Base-by-base conservation (phyloP, 805 yeast genomes). In the Myxozyma udenii region DNA sequence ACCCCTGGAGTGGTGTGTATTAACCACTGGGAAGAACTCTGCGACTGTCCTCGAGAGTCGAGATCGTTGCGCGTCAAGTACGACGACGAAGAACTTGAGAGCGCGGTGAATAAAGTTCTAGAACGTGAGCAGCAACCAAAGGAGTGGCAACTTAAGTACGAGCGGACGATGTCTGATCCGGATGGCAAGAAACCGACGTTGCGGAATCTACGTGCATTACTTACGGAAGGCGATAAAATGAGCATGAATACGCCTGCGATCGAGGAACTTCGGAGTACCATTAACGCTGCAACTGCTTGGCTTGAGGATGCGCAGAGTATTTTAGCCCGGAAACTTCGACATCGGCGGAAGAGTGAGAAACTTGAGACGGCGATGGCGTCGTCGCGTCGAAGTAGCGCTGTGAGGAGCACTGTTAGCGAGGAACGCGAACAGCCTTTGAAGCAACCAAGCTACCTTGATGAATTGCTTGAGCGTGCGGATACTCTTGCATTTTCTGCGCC, bases 171-270 rank as follows among this genome's bases (percentile, higher is more conserved):
- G 65, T 46, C 62, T 0, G 40, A 39, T 21, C 16, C 42, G 22
- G 68, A 68, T 1, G 70, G 74, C 47, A 64, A 73, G 2, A 74
- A 73, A 9, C 78, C 85, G 1, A 60, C 80, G 1, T 65, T 82
- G 37, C 75, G 75, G 48, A 51, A 67, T 1, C 70, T 80, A 51
- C 75, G 71, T 53, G 54, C 68, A 0, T 60, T 82, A n/a, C 66
- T 76, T 3, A 48, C 62, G 2, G 87, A 83, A 44, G 84, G 87
- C 4, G 83, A 81, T 53, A 70, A 74, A 39, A 72, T 82, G 1
- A 63, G 64, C n/a, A 69, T 69, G 4, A 68, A 71, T 1, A 65
- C 78, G 2, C 65, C 72, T 1, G 71, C 69, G 36, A 72, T 70
- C 40, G 57, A 50, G 3, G 53, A 66, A 23, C 66, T 85, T 49